Evolutionary conservation across 352 stramenopile genomes (phyloP).

Genomic region (Phytophthora fragariae): DNA sequence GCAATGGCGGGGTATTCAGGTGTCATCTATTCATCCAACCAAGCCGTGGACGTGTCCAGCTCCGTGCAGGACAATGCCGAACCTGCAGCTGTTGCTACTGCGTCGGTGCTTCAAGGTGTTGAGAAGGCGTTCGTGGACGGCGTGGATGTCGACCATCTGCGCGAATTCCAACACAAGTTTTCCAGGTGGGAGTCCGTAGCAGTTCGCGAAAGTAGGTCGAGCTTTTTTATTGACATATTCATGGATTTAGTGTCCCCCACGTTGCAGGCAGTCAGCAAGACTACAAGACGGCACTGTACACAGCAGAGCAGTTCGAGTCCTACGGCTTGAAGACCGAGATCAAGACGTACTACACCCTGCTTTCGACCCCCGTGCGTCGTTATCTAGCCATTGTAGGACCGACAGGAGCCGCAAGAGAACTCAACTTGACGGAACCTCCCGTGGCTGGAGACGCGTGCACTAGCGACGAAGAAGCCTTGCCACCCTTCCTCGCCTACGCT

Average conservation of each 20-base stretch:
- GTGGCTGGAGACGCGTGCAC: slow-evolving; percentile 68
- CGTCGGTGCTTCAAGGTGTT: neutral
- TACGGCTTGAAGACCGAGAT: slow-evolving; percentile 66
- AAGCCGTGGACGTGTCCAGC: slow-evolving; percentile 14
- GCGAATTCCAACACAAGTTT: slow-evolving; percentile 52
- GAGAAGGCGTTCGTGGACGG: slow-evolving; percentile 32
- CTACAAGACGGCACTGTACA: slow-evolving; percentile 58
- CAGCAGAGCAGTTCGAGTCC: slow-evolving; percentile 46
- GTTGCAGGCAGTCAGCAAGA: slow-evolving; percentile 38
- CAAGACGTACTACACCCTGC: slow-evolving; percentile 64
- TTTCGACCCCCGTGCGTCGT: slow-evolving; percentile 61
- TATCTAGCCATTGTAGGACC: slow-evolving; percentile 51
- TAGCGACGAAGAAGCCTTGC: slow-evolving; percentile 55
- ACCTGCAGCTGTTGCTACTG: neutral
- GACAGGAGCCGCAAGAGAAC: slow-evolving; percentile 20
- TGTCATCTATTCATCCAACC: neutral
- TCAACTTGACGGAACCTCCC: slow-evolving; percentile 58
- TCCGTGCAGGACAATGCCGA: neutral
- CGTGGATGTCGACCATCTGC: slow-evolving; percentile 34
- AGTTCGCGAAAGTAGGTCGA: neutral
- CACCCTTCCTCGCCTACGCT: slow-evolving; percentile 83
- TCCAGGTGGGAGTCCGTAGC: slow-evolving; percentile 18
- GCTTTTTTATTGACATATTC: neutral
- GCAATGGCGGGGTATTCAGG: slow-evolving; percentile 20
- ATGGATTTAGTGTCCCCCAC: slow-evolving; percentile 36